A percentile compares a stretch with the other conserved stretches of the same genome.
These are phyloP conservation scores for Candida awuae DNA, from an alignment of 805 yeast species.

Conservation along the genomic window DNA sequence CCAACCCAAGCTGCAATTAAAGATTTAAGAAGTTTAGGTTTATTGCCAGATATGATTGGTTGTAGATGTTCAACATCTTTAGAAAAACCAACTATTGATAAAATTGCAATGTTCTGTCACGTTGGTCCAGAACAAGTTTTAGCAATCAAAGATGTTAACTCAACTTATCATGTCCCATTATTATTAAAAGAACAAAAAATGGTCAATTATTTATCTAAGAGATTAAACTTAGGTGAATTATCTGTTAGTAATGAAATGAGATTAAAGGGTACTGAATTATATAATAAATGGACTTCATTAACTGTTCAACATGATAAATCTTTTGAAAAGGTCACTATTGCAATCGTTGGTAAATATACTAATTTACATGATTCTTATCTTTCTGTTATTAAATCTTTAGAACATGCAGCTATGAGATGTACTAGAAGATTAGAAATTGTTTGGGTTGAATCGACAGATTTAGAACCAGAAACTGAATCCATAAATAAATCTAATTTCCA, in stretches of 20 bases:
- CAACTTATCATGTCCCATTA: constrained; percentile 95
- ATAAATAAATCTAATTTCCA: constrained; percentile 71
- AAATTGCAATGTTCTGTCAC: constrained; percentile 98
- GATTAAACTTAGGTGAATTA: constrained; percentile 52
- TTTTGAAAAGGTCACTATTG: constrained; percentile 83
- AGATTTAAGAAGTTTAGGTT: constrained; percentile 90
- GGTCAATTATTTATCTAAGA: constrained; percentile 60
- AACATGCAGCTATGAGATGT: constrained; percentile 90
- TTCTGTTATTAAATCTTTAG: constrained; percentile 90
- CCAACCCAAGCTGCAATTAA: constrained; percentile 99
- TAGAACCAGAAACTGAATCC: constrained; percentile 65
- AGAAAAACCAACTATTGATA: constrained; percentile 79
- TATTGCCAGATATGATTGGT: constrained; percentile 94
- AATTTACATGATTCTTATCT: constrained; percentile 90
- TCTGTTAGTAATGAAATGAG: constrained; percentile 41
- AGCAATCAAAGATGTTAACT: constrained; percentile 93
- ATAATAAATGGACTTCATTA: constrained; percentile 70
- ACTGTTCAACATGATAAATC: constrained; percentile 78
- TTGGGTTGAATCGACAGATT: constrained; percentile 93
- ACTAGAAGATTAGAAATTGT: constrained; percentile 74
- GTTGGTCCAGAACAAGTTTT: constrained; percentile 97
- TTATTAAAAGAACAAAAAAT: constrained; percentile 80
- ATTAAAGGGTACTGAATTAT: constrained; percentile 59
- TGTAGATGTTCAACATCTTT: constrained; percentile 88
- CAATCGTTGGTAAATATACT: constrained; percentile 95